These are phyloP conservation scores for Botryobasidium botryosum DNA, from an alignment of 768 basidiomycete species.

Conservation along the genomic window DNA sequence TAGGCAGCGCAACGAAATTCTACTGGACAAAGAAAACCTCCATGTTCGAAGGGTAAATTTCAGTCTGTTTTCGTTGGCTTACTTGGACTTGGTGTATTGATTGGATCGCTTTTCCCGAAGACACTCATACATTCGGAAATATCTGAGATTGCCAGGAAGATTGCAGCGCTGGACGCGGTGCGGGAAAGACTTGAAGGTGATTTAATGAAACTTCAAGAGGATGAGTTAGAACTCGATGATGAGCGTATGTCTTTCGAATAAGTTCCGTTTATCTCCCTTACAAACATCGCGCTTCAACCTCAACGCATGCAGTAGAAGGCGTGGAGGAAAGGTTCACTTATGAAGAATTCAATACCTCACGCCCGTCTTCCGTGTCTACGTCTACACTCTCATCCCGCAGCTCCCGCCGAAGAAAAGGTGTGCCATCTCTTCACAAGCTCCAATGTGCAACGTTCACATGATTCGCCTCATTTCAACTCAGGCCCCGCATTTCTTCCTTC, in stretches of 20 bases:
- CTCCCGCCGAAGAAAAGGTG: too few relatives aligned
- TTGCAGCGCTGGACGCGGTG: constrained; percentile 66
- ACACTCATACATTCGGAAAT: constrained; percentile 77
- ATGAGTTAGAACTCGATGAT: constrained; percentile 92
- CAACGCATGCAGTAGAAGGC: constrained; percentile 73
- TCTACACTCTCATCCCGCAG: too few relatives aligned
- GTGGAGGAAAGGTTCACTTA: constrained; percentile 70
- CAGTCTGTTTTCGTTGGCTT: not conserved
- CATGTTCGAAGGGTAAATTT: constrained; percentile 65
- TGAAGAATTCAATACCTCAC: constrained; percentile 38
- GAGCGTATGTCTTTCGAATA: constrained; percentile 45
- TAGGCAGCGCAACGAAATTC: constrained; percentile 72
- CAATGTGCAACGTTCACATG: too few relatives aligned
- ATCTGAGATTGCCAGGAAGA: constrained; percentile 76
- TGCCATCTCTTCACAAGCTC: too few relatives aligned
- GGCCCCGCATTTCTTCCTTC: constrained; percentile 94
- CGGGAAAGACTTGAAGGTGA: constrained; percentile 65
- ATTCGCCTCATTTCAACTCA: too few relatives aligned
- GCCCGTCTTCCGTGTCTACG: too few relatives aligned
- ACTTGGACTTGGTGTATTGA: not conserved
- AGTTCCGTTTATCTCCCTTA: not conserved
- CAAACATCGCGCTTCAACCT: not conserved
- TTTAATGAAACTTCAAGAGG: constrained; percentile 77
- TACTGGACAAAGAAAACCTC: constrained; percentile 82
- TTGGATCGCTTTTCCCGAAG: constrained; percentile 25